A percentile compares a stretch with the other conserved stretches of the same genome.
Conservation (phyloP, 768 basidiomycete genomes). For the Leccinum aurantiacum region DNA sequence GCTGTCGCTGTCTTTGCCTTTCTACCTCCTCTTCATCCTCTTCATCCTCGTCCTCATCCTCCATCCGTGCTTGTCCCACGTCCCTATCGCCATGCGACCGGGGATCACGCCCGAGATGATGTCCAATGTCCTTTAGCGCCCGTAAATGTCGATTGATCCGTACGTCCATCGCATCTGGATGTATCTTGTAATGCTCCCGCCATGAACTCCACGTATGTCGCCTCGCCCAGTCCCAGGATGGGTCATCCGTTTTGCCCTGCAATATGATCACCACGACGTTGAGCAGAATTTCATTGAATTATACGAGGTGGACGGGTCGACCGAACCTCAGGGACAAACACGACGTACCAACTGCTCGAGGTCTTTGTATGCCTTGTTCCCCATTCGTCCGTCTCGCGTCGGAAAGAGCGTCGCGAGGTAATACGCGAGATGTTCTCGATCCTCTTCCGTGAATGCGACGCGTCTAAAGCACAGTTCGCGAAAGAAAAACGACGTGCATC, state of each 20-base stretch:
- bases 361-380: constrained; percentile 45
- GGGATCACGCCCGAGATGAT: constrained; percentile 24
- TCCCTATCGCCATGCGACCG: constrained; percentile 18
- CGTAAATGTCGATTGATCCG: constrained; percentile 36
- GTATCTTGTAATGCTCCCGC: constrained; percentile 58
- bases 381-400: constrained; percentile 42
- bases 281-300: not conserved
- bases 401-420: constrained; percentile 53
- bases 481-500: not conserved
- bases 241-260: constrained; percentile 34
- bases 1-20: constrained; percentile 7
- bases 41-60: constrained; percentile 14
- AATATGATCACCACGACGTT: not conserved
- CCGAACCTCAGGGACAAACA: not conserved
- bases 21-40: constrained; percentile 16
- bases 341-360: constrained; percentile 50
- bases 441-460: constrained; percentile 38
- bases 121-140: constrained; percentile 11
- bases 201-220: constrained; percentile 60
- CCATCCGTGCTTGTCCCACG: not conserved
- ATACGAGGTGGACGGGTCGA: not conserved
- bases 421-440: constrained; percentile 43
- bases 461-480: constrained; percentile 16
- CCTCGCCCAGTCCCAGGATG: constrained; percentile 38
- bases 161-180: constrained; percentile 41